Evolutionary conservation across 2,329 filamentous ascomycete species (phyloP), one percentile per base, ranked within the genome.

Genomic region (Phialophora verrucosa): DNA sequence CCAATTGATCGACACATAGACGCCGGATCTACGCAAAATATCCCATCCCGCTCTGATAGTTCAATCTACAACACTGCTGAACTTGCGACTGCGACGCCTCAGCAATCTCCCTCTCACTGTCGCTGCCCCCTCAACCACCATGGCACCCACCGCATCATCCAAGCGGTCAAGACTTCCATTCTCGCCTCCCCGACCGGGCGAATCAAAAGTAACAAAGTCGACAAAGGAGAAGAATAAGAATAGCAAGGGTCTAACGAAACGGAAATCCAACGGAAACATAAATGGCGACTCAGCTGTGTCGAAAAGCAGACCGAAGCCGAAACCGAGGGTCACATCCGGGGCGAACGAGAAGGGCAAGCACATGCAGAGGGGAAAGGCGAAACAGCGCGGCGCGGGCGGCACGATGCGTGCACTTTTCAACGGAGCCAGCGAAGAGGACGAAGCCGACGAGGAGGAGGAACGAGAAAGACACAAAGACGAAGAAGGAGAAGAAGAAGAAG

Each of bases 151-250:
- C n/a, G 32, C 20, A 12, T 38, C 29, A 20, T 53, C 44, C 59
- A 53, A 32, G 32, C 42, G 32, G 25, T 12, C 56, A 60, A 75
- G 72, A 14, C 77, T 79, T 20, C 78, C 79, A n/a, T 82, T 82
- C 74, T 81, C 81, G 3, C 79, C 80, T 44, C 80, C 80, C 2
- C 76, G 80, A 57, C 74, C 71, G 20, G 64, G 72, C 6, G 56
- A 59, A 59, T 57, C 68, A 44, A 56, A 71, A 65, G 60, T 23
- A 44, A 31, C 68, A 57, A 64, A 65, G 51, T 69, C 73, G 38
- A 56, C 58, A 44, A 74, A 69, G 58, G 65, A 68, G 51, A 70
- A 65, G 44, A 62, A 53, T 53, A 51, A 53, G 20, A 51, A 31
- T 27, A n/a, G 6, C 49, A 62, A 49, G 38, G n/a, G 14, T 10